A percentile compares a stretch with the other conserved stretches of the same genome.
Conservation (phyloP, 331 rosid genomes). For the Prunus yedoensis region DNA sequence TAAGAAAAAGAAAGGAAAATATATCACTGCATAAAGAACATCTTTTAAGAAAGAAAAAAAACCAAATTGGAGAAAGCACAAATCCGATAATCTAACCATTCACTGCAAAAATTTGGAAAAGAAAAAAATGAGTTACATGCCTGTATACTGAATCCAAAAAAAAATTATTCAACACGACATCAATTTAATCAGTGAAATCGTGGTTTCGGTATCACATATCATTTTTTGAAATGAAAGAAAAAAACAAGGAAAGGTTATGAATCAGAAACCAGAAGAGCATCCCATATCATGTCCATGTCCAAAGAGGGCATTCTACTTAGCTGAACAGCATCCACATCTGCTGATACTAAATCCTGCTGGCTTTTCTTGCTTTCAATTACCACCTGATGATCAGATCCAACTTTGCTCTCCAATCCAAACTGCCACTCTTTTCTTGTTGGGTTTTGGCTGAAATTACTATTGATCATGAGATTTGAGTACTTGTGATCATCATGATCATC, state of each 20-base stretch:
- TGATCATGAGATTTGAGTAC: conserved; percentile 1
- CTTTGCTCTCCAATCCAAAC: conserved; percentile 26
- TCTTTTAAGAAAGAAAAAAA: neutral
- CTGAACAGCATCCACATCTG: conserved; percentile 67
- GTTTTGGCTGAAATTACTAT: conserved; percentile 30
- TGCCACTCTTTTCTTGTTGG: conserved; percentile 36
- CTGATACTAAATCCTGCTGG: conserved; percentile 32
- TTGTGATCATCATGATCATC: conserved; percentile 6
- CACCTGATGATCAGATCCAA: conserved; percentile 15
- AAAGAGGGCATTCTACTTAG: conserved; percentile 92
- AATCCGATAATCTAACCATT: conserved; percentile 1
- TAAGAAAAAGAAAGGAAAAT: neutral
- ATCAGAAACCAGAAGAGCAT: conserved; percentile 75
- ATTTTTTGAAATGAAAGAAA: neutral
- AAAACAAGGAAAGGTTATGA: conserved; percentile 18
- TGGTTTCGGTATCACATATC: neutral
- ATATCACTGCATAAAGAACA: neutral
- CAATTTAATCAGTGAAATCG: too few relatives aligned
- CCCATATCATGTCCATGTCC: conserved; percentile 95
- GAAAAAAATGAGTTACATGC: neutral
- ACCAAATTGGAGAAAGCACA: neutral
- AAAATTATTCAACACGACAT: too few relatives aligned
- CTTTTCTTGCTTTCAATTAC: conserved; percentile 36
- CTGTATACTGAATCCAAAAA: neutral
- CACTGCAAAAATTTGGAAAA: neutral